Base-by-base conservation (phyloP, 2,329 filamentous ascomycete genomes). In the Fusarium sp. region DNA sequence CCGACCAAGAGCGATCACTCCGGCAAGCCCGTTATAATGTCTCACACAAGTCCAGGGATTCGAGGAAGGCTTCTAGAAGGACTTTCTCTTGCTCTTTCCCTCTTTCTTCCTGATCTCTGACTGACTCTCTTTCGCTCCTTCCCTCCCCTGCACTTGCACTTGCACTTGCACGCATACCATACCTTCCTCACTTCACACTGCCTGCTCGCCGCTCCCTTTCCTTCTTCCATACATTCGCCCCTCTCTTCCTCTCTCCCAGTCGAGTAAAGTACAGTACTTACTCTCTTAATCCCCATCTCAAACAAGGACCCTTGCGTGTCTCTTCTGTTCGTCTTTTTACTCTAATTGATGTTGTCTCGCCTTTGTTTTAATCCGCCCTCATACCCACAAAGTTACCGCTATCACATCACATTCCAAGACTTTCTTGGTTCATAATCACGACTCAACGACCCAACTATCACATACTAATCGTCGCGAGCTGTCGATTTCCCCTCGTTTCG, bases 41-140 rank as follows among this genome's bases (percentile, higher is more conserved):
- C 72, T 75, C 73, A 71, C 53, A 59, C 67, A 50, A 60, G 59
- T 59, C 47, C 72, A 68, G 72, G 63, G 63, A 71, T 75, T 74
- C 71, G 59, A 72, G 45, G 69, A 78, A 74, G 69, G 69, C 76
- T 77, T 77, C 76, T 77, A 76, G 76, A 77, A 77, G 76, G 57
- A 54, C 43, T 55, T 63, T 53, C 41, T 55, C 59, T 53, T 59
- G 46, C 58, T 63, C 60, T 58, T 63, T 45, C 37, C 45, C 54
- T 58, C 46, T 48, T 47, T 60, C 50, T 63, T 51, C 47, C 57
- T 40, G 62, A 54, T 37, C 50, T 55, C 34, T 43, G 51, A 30
- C 28, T 30, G 28, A 30, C 46, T 59, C 30, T 56, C 61, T 30
- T 58, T 56, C 30, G 47, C 41, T 56, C 55, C 32, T 53, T 45